Conservation (phyloP, 805 yeast species). For the Pichia exigua region DNA sequence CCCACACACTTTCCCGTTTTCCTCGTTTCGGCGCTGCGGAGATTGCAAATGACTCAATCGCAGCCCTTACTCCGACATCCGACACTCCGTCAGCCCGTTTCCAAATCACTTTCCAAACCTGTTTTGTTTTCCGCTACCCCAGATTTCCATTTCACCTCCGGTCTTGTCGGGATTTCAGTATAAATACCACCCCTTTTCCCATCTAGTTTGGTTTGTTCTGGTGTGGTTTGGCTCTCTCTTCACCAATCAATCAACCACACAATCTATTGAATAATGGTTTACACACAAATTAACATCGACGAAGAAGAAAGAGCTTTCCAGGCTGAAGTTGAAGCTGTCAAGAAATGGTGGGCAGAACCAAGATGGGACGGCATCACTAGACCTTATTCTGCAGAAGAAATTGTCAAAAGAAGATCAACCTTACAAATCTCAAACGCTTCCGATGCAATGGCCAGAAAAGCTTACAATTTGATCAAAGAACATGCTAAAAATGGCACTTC, state of each 20-base stretch:
- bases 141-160: not conserved
- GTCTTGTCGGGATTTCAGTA: not conserved
- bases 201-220: no score
- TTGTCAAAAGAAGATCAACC: conserved; percentile 82
- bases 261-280: conserved; percentile 30
- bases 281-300: conserved; percentile 49
- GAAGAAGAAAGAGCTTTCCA: conserved; percentile 60
- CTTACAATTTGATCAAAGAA: conserved; percentile 58
- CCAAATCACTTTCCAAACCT: not conserved
- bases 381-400: conserved; percentile 80
- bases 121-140: not conserved
- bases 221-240: no score
- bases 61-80: no score
- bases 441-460: conserved; percentile 71
- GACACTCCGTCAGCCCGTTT: not conserved
- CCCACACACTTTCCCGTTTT: no score
- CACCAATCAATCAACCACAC: not conserved
- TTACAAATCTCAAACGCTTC: conserved; percentile 71
- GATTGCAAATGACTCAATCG: no score
- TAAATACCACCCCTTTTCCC: not conserved
- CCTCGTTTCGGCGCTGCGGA: no score
- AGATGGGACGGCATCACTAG: conserved; percentile 88
- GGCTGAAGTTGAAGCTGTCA: conserved; percentile 62
- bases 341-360: conserved; percentile 89
- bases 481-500: conserved; percentile 68